A percentile compares a stretch with the other conserved stretches of the same genome.
These are phyloP conservation scores for Colletotrichum ledebouriae DNA, from an alignment of 2,329 filamentous ascomycete species.

Conservation along the genomic window DNA sequence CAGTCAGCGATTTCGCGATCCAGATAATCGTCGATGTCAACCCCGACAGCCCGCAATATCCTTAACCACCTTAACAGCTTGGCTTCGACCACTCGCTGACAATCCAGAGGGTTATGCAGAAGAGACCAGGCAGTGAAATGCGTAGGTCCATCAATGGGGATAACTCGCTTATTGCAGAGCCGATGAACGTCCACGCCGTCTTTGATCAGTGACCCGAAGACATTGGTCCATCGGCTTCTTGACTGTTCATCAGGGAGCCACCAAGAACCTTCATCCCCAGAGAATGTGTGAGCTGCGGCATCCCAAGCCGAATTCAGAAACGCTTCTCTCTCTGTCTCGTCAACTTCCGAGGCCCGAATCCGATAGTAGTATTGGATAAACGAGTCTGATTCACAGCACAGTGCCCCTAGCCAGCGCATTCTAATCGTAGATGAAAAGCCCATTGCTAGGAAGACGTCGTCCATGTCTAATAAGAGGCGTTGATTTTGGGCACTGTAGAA, in stretches of 20 bases:
- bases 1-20: not conserved
- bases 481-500: no score
- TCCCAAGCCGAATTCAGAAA: conserved; percentile 1
- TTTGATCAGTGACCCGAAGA: not conserved
- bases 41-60: not conserved
- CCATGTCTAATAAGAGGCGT: not conserved
- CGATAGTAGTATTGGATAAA: not conserved
- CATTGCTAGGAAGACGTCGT: not conserved
- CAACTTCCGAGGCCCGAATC: not conserved
- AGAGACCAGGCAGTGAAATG: no score
- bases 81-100: not conserved
- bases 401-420: not conserved
- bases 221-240: not conserved
- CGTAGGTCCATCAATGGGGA: not conserved
- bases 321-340: not conserved
- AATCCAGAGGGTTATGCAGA: fast-evolving
- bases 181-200: conserved; percentile 4
- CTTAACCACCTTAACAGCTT: conserved; percentile 5
- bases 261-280: fast-evolving
- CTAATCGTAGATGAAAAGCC: not conserved
- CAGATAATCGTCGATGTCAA: not conserved
- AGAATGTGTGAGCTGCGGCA: not conserved
- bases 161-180: not conserved
- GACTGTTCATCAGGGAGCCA: not conserved
- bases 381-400: not conserved